A percentile compares a stretch with the other conserved stretches of the same genome.
phyloP scores from a whole-genome alignment of 2,329 filamentous ascomycete genomes.

The Penicillium capsulatum region DNA sequence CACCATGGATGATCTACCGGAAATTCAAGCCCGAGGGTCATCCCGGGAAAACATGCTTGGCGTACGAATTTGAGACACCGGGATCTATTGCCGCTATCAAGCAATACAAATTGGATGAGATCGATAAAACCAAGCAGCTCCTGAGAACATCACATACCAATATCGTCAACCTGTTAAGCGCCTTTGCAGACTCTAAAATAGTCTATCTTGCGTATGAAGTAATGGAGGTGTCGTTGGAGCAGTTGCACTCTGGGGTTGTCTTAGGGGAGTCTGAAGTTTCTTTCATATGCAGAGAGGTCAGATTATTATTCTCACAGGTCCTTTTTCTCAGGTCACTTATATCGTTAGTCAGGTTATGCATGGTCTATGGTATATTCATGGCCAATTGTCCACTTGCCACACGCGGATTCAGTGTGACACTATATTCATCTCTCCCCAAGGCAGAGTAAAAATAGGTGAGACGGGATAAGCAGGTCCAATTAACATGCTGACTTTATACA shows the following conservation, averaged over 20 bases:
- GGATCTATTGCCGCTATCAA: constrained; percentile 3
- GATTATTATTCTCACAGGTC: neutral
- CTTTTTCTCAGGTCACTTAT: constrained; percentile 1
- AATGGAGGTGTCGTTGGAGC: constrained; percentile 4
- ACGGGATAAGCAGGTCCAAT: neutral
- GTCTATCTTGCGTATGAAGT: constrained; percentile 5
- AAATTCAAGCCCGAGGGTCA: constrained; percentile 1
- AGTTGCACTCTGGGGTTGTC: constrained; percentile 4
- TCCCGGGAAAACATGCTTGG: constrained; percentile 5
- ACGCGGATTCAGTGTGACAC: constrained; percentile 1
- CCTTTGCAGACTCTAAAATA: constrained; percentile 4
- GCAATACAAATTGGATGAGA: constrained; percentile 5
- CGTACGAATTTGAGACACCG: neutral
- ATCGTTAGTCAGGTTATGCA: constrained; percentile 1
- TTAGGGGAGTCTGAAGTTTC: constrained; percentile 5
- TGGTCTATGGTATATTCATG: constrained; percentile 7
- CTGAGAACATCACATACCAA: constrained; percentile 2
- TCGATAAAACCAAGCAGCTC: constrained; percentile 4
- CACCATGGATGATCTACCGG: constrained; percentile 4
- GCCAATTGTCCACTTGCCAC: constrained; percentile 1
- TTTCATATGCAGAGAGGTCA: constrained; percentile 7
- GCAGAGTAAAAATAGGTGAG: constrained; percentile 6
- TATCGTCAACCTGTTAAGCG: constrained; percentile 3
- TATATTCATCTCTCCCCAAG: constrained; percentile 4
- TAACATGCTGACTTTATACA: neutral